phyloP scores from a whole-genome alignment of 2,329 filamentous ascomycete species.

The Didymella sp. region DNA sequence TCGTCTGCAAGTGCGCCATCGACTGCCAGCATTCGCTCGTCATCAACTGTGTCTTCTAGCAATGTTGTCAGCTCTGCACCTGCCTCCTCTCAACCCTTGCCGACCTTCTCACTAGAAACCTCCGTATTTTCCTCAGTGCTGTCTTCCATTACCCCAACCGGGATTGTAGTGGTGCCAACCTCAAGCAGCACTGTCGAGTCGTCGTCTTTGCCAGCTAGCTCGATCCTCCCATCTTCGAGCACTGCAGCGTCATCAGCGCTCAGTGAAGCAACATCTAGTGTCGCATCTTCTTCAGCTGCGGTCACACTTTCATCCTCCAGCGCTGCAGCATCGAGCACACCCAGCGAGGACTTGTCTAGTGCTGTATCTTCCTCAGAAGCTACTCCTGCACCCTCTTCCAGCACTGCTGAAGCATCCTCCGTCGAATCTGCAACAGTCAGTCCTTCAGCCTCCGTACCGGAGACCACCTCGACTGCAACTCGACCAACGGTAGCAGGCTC shows the following conservation, averaged over 20 bases:
- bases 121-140: not conserved
- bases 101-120: conserved; percentile 10
- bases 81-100: conserved; percentile 1
- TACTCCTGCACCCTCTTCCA: not conserved
- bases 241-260: not conserved
- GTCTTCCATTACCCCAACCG: not conserved
- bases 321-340: not conserved
- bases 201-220: not conserved
- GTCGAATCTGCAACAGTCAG: not conserved
- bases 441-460: not conserved
- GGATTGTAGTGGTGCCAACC: not conserved
- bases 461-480: conserved; percentile 3
- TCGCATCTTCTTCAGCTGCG: not conserved
- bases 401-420: not conserved
- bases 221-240: not conserved
- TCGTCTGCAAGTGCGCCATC: not conserved
- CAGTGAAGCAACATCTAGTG: not conserved
- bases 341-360: not conserved
- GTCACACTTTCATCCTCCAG: not conserved
- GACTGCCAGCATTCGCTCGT: not conserved
- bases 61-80: not conserved
- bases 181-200: not conserved
- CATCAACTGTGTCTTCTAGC: not conserved
- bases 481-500: conserved; percentile 22
- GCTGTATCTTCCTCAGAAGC: not conserved